A percentile compares a stretch with the other conserved stretches of the same genome.
phyloP scores from a whole-genome alignment of 2,329 filamentous ascomycete genomes.

The Paecilomyces dactylethromorphus region DNA sequence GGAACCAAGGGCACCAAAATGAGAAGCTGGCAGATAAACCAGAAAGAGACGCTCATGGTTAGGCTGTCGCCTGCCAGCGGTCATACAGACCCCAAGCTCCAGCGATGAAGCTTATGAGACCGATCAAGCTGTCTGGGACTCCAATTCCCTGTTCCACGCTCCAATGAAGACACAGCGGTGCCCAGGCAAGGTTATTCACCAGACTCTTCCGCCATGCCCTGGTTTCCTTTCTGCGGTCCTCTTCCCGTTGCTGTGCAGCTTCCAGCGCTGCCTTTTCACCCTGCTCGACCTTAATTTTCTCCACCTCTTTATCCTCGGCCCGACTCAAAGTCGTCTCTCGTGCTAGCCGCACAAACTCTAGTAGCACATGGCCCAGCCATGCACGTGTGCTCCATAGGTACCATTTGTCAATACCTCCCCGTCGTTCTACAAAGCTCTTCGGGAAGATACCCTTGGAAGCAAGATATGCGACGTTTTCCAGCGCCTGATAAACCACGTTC shows the following conservation, averaged over 20 bases:
- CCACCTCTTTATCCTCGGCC: slow-evolving; percentile 21
- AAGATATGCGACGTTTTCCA: slow-evolving; percentile 81
- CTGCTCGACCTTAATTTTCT: slow-evolving; percentile 11
- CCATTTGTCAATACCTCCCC: slow-evolving; percentile 52
- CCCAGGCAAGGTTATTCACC: slow-evolving; percentile 66
- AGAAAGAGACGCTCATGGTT: background rate
- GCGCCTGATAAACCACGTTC: slow-evolving; percentile 64
- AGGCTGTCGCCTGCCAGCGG: slow-evolving; percentile 38
- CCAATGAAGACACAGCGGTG: slow-evolving; percentile 80
- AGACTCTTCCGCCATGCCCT: slow-evolving; percentile 54
- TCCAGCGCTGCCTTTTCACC: slow-evolving; percentile 9
- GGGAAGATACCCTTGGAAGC: slow-evolving; percentile 63
- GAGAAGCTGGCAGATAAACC: background rate
- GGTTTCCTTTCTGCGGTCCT: slow-evolving; percentile 38
- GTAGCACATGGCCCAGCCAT: slow-evolving; percentile 70
- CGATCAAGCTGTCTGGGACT: slow-evolving; percentile 53
- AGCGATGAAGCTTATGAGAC: slow-evolving; percentile 50
- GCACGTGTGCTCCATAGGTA: slow-evolving; percentile 69
- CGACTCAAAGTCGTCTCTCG: slow-evolving; percentile 33
- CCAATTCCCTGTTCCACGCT: slow-evolving; percentile 59
- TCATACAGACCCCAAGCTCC: slow-evolving; percentile 39
- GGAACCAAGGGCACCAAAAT: background rate
- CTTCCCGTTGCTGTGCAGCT: slow-evolving; percentile 21
- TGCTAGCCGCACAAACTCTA: slow-evolving; percentile 65
- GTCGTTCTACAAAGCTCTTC: slow-evolving; percentile 29